Conservation (phyloP, 768 basidiomycete species). For the Leccinellum albellum region DNA sequence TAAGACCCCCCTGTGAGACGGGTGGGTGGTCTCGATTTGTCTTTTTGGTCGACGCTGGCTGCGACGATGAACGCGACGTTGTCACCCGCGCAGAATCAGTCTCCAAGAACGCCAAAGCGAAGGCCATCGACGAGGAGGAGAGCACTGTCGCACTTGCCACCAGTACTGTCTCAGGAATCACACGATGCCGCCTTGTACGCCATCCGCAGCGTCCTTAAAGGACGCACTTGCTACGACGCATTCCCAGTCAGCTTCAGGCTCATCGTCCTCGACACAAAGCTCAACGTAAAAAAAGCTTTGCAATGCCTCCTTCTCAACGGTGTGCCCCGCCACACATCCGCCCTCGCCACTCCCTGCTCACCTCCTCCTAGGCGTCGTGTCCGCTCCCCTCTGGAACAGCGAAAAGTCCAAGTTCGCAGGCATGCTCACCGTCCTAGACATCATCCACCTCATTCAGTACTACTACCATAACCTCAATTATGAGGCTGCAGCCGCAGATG, state of each 20-base stretch:
- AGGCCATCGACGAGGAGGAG: conserved; percentile 55
- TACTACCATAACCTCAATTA: conserved; percentile 85
- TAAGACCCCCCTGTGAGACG: conserved; percentile 4
- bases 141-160: conserved; percentile 56
- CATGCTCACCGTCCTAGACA: conserved; percentile 99
- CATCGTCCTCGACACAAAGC: conserved; percentile 93
- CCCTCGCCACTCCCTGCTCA: background rate
- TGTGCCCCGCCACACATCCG: conserved; percentile 21
- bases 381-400: conserved; percentile 97
- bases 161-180: conserved; percentile 48
- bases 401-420: conserved; percentile 90
- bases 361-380: conserved; percentile 75
- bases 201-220: conserved; percentile 80
- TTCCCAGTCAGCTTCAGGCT: conserved; percentile 96
- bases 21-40: conserved; percentile 2
- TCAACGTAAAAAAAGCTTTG: conserved; percentile 93
- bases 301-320: conserved; percentile 84
- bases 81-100: conserved; percentile 38
- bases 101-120: conserved; percentile 50
- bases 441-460: conserved; percentile 98
- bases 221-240: conserved; percentile 89
- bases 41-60: conserved; percentile 1
- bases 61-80: conserved; percentile 45
- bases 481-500: conserved; percentile 83
- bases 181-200: conserved; percentile 65